These are phyloP conservation scores for Pistacia integerrima DNA, from an alignment of 345 rosid genomes.

Conservation along the genomic window DNA sequence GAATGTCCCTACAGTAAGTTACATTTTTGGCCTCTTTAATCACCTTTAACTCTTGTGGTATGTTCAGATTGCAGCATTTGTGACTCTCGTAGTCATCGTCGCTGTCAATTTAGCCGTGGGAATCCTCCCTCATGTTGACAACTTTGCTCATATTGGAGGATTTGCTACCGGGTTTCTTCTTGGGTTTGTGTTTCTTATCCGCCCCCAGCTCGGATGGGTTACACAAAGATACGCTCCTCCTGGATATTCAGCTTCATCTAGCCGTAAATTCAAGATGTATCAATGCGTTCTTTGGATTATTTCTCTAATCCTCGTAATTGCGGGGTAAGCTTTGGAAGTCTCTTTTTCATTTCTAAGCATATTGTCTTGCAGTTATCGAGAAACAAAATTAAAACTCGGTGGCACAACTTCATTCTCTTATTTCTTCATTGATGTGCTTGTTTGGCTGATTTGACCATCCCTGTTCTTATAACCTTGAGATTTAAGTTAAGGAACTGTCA, in stretches of 20 bases:
- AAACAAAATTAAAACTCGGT: not conserved
- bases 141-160: slow-evolving; percentile 97
- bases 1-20: slow-evolving; percentile 2
- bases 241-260: slow-evolving; percentile 31
- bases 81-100: slow-evolving; percentile 70
- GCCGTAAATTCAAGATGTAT: slow-evolving; percentile 65
- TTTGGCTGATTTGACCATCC: slow-evolving; percentile 1
- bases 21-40: not conserved
- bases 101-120: slow-evolving; percentile 86
- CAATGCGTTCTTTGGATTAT: slow-evolving; percentile 74
- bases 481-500: not conserved
- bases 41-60: slow-evolving; percentile 19
- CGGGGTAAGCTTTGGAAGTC: slow-evolving; percentile 53
- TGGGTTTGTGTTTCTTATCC: slow-evolving; percentile 84
- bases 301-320: slow-evolving; percentile 67
- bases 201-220: slow-evolving; percentile 89
- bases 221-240: slow-evolving; percentile 49
- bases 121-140: slow-evolving; percentile 95
- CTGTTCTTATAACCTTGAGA: not conserved
- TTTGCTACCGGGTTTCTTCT: slow-evolving; percentile 84
- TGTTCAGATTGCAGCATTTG: slow-evolving; percentile 61
- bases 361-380: not conserved
- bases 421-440: not conserved
- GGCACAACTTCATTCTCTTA: not conserved
- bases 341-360: not conserved